Base-by-base conservation (phyloP, 2,329 filamentous ascomycete genomes). In the Ophiostoma ulmi region DNA sequence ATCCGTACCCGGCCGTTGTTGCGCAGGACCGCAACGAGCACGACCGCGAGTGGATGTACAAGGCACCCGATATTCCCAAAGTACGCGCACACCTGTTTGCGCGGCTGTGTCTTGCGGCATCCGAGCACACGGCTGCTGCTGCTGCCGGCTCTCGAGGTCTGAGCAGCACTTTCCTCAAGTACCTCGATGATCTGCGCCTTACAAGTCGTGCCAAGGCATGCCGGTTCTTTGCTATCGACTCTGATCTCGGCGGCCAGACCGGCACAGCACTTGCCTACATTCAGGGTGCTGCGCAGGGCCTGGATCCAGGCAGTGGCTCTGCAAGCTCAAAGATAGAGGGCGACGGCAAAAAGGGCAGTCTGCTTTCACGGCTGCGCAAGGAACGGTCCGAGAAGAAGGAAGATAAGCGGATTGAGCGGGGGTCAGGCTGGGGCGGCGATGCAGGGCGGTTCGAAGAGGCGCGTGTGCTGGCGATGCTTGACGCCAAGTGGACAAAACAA, bases 11-110 rank as follows among this genome's bases (percentile, higher is more conserved):
- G 0, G 89, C 91, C 1, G 87, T 90, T 7, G 90, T 97, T 2
- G 88, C 93, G 0, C 92, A 97, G 76, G 88, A 90, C 71, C 86
- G 94, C 67, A 96, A 97, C 77, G 87, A 90, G 69, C 88, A 90
- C 75, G 93, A 94, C 78, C 93, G 87, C 73, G 94, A 98, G 75
- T 99, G 94, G 94, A 98, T 98, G 93, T 96, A 95, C 79, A 92
- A 91, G 76, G 87, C 93, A 0, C 93, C 94, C 0, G 88, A 93
- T 68, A 92, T 97, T 67, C 91, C 93, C 39, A 94, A 94, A 77
- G 93, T 97, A 22, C 89, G 94, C 66, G 93, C 93, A 10, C 90
- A 96, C 76, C 84, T 99, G 1, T 96, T 96, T 77, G 93, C 93
- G 1, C 86, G 94, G 0, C 83, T 98, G 8, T 98, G 93, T 78